Evolutionary conservation across 352 stramenopile species (phyloP).

Genomic region (Globisporangium perplexum): DNA sequence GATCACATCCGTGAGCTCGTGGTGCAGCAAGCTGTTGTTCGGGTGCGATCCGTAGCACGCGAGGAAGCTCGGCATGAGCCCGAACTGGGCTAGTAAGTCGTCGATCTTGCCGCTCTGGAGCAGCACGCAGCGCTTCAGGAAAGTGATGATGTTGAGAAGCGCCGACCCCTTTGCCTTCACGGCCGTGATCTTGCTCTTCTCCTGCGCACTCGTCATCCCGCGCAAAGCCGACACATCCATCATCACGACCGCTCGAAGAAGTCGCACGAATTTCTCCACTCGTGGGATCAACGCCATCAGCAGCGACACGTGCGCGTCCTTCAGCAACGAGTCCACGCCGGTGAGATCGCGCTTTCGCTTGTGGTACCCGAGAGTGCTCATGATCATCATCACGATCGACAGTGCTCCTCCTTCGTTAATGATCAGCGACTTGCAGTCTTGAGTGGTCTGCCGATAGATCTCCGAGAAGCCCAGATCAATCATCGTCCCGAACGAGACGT

Average conservation of each 20-base stretch:
- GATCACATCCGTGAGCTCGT: slow-evolving; percentile 84
- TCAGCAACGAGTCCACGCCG: slow-evolving; percentile 54
- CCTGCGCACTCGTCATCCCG: slow-evolving; percentile 35
- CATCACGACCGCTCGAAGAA: slow-evolving; percentile 64
- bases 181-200: slow-evolving; percentile 27
- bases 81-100: slow-evolving; percentile 58
- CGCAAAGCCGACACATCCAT: slow-evolving; percentile 38
- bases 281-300: slow-evolving; percentile 49
- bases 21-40: slow-evolving; percentile 80
- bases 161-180: slow-evolving; percentile 63
- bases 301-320: slow-evolving; percentile 36
- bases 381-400: slow-evolving; percentile 84
- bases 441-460: slow-evolving; percentile 60
- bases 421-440: slow-evolving; percentile 46
- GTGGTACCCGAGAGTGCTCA: slow-evolving; percentile 81
- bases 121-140: slow-evolving; percentile 80
- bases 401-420: slow-evolving; percentile 77
- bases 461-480: slow-evolving; percentile 78
- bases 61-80: slow-evolving; percentile 79
- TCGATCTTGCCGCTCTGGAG: slow-evolving; percentile 72
- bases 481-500: slow-evolving; percentile 72
- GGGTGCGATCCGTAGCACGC: slow-evolving; percentile 72
- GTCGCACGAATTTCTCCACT: slow-evolving; percentile 75
- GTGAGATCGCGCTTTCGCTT: slow-evolving; percentile 79
- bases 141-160: slow-evolving; percentile 71